These are phyloP conservation scores for Naganishia onofrii DNA, from an alignment of 768 basidiomycete genomes.

Conservation along the genomic window DNA sequence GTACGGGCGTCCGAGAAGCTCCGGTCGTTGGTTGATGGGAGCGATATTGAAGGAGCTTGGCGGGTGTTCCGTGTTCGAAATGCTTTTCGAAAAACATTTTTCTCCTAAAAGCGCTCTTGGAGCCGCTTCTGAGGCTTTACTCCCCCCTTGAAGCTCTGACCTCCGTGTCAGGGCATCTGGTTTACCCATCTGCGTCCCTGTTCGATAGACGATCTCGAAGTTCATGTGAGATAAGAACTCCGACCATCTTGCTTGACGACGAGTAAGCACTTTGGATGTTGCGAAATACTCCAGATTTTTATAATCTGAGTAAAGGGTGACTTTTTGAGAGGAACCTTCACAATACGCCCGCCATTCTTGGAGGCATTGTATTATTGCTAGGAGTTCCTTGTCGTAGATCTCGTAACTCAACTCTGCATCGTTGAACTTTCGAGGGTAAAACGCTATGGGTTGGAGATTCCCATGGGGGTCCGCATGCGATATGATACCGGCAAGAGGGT, in stretches of 20 bases:
- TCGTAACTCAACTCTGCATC: constrained; percentile 57
- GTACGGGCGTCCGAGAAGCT: not conserved
- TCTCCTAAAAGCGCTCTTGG: not conserved
- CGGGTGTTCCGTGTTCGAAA: too few relatives aligned
- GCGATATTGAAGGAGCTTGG: too few relatives aligned
- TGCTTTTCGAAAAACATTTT: too few relatives aligned
- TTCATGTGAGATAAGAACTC: constrained; percentile 25
- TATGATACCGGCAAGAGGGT: constrained; percentile 10
- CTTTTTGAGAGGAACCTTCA: not conserved
- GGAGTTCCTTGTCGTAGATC: constrained; percentile 59
- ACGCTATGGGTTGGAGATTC: constrained; percentile 27
- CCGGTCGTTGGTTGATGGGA: too few relatives aligned
- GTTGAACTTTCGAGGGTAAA: constrained; percentile 34
- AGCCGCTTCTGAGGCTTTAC: not conserved
- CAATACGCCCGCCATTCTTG: constrained; percentile 11
- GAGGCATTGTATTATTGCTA: constrained; percentile 55
- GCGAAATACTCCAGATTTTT: constrained; percentile 15
- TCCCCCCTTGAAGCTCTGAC: not conserved
- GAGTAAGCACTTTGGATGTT: constrained; percentile 52
- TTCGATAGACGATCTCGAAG: constrained; percentile 34
- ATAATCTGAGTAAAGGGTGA: constrained; percentile 16
- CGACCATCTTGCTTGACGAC: constrained; percentile 56
- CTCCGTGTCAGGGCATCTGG: constrained; percentile 28
- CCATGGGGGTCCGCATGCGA: constrained; percentile 13
- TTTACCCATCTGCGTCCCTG: constrained; percentile 20